Percentiles rank a stretch among this genome's conserved stretches.
Evolutionary conservation across 2,329 filamentous ascomycete genomes (phyloP).

Genomic region (Bipolaris oryzae): DNA sequence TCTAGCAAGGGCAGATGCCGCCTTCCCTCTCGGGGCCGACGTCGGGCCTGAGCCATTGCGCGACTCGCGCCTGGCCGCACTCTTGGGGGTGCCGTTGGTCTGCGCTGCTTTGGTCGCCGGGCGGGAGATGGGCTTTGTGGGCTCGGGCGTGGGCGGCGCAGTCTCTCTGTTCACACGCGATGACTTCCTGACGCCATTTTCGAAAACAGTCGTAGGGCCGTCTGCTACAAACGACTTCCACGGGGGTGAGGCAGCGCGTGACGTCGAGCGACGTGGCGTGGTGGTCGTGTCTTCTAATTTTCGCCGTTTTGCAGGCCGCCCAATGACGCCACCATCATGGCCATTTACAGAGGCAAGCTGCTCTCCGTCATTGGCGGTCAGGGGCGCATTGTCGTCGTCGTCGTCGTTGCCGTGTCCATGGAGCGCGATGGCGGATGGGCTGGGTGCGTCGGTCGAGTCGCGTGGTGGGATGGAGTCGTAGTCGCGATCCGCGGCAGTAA

Average conservation of each 20-base stretch:
- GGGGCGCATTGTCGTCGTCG: constrained; percentile 30
- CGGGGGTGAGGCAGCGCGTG: constrained; percentile 74
- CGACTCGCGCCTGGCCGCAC: constrained; percentile 26
- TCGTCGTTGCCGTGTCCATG: constrained; percentile 15
- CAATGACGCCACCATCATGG: constrained; percentile 32
- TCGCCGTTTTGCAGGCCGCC: constrained; percentile 65
- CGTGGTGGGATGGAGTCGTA: constrained; percentile 33
- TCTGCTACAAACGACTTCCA: constrained; percentile 89
- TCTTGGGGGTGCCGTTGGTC: constrained; percentile 37
- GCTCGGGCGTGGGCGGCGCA: constrained; percentile 56
- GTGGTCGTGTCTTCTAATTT: constrained; percentile 54
- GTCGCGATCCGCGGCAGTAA: constrained; percentile 41
- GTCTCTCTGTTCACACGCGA: constrained; percentile 59
- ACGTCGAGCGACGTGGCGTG: constrained; percentile 42
- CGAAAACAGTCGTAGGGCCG: constrained; percentile 83
- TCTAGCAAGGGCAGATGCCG: constrained; percentile 23
- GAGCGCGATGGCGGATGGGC: constrained; percentile 26
- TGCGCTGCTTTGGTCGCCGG: constrained; percentile 34
- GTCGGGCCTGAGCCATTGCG: constrained; percentile 28
- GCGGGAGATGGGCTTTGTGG: constrained; percentile 46
- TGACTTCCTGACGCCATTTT: constrained; percentile 67
- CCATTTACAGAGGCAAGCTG: constrained; percentile 21
- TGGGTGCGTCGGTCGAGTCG: constrained; percentile 28
- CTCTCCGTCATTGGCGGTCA: constrained; percentile 37
- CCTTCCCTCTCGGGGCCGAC: constrained; percentile 25